Base-by-base conservation (phyloP, 2,329 filamentous ascomycete genomes). In the Aspergillus sergii region DNA sequence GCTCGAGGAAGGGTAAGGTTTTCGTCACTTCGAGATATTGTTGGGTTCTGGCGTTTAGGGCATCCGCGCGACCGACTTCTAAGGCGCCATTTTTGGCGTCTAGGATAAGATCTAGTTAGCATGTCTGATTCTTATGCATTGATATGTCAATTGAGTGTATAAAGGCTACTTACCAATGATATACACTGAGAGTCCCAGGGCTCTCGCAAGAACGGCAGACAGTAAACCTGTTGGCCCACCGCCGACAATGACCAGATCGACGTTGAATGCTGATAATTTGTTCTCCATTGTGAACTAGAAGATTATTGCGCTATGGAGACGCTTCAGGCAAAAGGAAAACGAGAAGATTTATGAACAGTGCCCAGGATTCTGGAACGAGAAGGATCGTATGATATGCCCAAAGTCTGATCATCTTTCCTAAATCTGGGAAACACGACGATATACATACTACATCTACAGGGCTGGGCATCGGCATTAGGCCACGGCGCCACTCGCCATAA, bases 1-100 rank as follows among this genome's bases (percentile, higher is more conserved):
- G 57, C 16, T 50, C 21, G 9, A 59, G 46, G 7, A 21, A 41
- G 21, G 32, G 14, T 4, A 59, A 39, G 2, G 57, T 59, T 41
- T 43, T 53, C 7, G 57, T 39, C 6, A 59, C 57, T 39, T 59
- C 57, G 14, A 59, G 46, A 5, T 51, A 59, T 28, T 59, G 57
- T 28, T 59, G 57, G 19, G 57, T 59, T 16, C 57, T 45, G 16
- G 57, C 57, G 26, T 59, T 59, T 14, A 59, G 46, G 12, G 57
- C 57, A 43, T 59, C 57, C 9, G 57, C 57, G 6, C 57, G 57
- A 9, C 57, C 57, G 32, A 59, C 12, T 4, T 59, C 26, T 28
- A 59, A 30, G 8, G 57, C 46, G 1, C 57, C 57, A 32, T 59
- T 19, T 41, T 59, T 59, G 12, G 57, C 46, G 26, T 59, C 57